A percentile compares a stretch with the other conserved stretches of the same genome.
phyloP scores from a whole-genome alignment of 306 rosid species.

The Albizia julibrissin region DNA sequence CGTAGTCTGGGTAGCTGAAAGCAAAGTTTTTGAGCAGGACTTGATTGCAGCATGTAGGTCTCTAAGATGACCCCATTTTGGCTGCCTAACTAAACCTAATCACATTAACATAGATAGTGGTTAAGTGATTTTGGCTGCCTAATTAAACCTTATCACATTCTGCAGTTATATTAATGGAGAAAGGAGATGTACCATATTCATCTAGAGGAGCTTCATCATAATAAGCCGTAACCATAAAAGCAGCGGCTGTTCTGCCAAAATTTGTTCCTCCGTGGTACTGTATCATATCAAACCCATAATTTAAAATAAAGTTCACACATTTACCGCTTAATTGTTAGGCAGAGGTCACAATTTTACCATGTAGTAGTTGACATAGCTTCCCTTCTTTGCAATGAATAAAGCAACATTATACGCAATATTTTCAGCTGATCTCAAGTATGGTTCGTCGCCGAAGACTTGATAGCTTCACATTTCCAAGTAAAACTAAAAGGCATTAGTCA shows the following conservation, averaged over 20 bases:
- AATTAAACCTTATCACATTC: slow-evolving; percentile 47
- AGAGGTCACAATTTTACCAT: slow-evolving; percentile 38
- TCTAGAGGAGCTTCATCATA: slow-evolving; percentile 59
- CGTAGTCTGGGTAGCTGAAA: slow-evolving; percentile 39
- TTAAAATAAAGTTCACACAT: neutral
- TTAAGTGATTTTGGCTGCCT: slow-evolving; percentile 34
- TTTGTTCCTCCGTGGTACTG: slow-evolving; percentile 70
- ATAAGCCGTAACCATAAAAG: slow-evolving; percentile 43
- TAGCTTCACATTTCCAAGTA: slow-evolving; percentile 35
- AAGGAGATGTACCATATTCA: slow-evolving; percentile 49
- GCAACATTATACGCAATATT: slow-evolving; percentile 58
- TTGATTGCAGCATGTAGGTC: slow-evolving; percentile 67
- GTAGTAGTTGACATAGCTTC: slow-evolving; percentile 67
- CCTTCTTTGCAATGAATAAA: slow-evolving; percentile 26
- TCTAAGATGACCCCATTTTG: slow-evolving; percentile 83
- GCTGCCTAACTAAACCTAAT: slow-evolving; percentile 64
- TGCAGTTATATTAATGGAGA: neutral
- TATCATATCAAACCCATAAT: slow-evolving; percentile 29
- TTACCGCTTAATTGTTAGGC: neutral
- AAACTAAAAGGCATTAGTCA: slow-evolving; percentile 15
- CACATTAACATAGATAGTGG: slow-evolving; percentile 17
- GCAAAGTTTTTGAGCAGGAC: slow-evolving; percentile 51
- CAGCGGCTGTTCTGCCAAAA: slow-evolving; percentile 47
- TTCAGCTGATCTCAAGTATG: slow-evolving; percentile 50
- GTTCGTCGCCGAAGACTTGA: slow-evolving; percentile 48